Conservation (phyloP, 805 yeast genomes). For the Wickerhamomyces silvicola region DNA sequence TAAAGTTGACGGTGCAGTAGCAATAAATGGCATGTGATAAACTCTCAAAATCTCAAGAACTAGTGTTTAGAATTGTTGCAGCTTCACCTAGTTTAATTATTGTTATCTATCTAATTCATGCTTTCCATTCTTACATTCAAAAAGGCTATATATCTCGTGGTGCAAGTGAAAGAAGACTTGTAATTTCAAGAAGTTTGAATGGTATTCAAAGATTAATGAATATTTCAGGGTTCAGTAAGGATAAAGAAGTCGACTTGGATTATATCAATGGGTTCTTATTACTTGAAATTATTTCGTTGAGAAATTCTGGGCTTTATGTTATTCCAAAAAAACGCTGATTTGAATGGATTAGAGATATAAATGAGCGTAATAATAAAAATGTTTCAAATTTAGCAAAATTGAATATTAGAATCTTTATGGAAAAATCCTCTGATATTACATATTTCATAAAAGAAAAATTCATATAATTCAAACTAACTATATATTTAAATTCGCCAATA, state of each 20-base stretch:
- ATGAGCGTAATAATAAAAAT: constrained; percentile 44
- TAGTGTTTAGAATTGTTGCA: constrained; percentile 90
- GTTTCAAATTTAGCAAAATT: constrained; percentile 34
- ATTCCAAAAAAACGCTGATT: constrained; percentile 42
- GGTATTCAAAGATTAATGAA: constrained; percentile 51
- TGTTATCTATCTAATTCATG: constrained; percentile 37
- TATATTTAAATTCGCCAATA: not conserved
- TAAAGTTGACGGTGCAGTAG: constrained; percentile 90
- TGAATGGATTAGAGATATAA: constrained; percentile 61
- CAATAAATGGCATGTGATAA: constrained; percentile 88
- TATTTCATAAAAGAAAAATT: not conserved
- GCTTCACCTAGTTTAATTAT: constrained; percentile 72
- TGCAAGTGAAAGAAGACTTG: constrained; percentile 19
- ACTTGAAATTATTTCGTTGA: constrained; percentile 58
- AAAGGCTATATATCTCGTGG: constrained; percentile 28
- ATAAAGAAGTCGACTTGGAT: constrained; percentile 23
- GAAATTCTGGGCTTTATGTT: constrained; percentile 39
- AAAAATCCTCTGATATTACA: constrained; percentile 14
- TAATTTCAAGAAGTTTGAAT: constrained; percentile 41
- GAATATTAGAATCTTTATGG: constrained; percentile 53
- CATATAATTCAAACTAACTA: not conserved
- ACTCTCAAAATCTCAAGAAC: constrained; percentile 81
- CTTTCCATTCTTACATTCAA: constrained; percentile 24
- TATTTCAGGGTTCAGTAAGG: constrained; percentile 15
- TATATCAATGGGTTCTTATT: constrained; percentile 52